These are phyloP conservation scores for Lantana camara DNA, from an alignment of 257 asterid species.

Conservation along the genomic window DNA sequence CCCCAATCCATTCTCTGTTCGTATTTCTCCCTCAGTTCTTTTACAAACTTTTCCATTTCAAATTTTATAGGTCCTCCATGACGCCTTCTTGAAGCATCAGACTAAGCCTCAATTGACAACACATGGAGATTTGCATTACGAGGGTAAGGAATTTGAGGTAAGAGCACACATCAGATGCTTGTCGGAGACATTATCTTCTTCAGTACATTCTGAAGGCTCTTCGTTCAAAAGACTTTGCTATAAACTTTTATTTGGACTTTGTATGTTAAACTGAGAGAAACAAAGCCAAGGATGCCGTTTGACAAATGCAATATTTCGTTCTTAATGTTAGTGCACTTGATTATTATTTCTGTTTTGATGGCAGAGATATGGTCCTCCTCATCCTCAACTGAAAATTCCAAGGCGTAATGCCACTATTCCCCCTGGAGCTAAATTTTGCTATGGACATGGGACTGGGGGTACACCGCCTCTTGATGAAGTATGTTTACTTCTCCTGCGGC, in stretches of 20 bases:
- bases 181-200: background rate
- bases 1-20: background rate
- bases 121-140: constrained; percentile 88
- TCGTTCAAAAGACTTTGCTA: background rate
- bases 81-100: constrained; percentile 95
- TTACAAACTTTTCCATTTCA: constrained; percentile 21
- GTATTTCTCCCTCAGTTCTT: background rate
- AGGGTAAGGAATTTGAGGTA: constrained; percentile 99
- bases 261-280: constrained; percentile 89
- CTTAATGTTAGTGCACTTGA: background rate
- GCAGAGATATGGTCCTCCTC: constrained; percentile 98
- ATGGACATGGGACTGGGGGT: constrained; percentile 95
- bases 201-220: background rate
- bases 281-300: constrained; percentile 77
- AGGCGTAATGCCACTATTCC: constrained; percentile 98
- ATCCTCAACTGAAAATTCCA: constrained; percentile 88
- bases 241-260: constrained; percentile 19
- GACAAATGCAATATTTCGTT: no score
- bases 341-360: constrained; percentile 5
- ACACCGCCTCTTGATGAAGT: constrained; percentile 99
- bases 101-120: constrained; percentile 91
- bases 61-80: constrained; percentile 79
- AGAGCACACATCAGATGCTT: background rate
- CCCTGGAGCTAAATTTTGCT: constrained; percentile 92
- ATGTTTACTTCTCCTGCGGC: constrained; percentile 25